A percentile compares a stretch with the other conserved stretches of the same genome.
Evolutionary conservation across 2,329 filamentous ascomycete genomes (phyloP).

Genomic region (Fusarium xyrophilum): DNA sequence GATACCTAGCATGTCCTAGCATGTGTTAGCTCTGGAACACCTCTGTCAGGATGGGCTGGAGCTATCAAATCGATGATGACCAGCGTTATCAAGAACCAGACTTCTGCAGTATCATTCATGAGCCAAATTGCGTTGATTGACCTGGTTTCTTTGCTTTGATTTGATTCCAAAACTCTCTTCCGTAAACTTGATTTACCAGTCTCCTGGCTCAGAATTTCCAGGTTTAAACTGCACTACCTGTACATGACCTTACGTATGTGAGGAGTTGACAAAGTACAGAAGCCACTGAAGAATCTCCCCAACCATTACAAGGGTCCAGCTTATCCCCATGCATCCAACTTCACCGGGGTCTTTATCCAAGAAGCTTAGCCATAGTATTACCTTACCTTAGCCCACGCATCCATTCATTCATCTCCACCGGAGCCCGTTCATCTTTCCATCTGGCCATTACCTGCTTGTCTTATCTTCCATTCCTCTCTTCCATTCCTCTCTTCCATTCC

Average conservation of each 20-base stretch:
- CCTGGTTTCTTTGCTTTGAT: neutral
- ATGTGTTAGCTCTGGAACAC: conserved; percentile 12
- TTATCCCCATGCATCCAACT: conserved; percentile 35
- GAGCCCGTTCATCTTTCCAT: conserved; percentile 28
- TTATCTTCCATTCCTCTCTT: conserved; percentile 18
- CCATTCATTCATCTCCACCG: conserved; percentile 36
- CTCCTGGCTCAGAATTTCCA: neutral
- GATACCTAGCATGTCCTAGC: conserved; percentile 7
- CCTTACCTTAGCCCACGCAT: neutral
- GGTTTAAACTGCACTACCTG: neutral
- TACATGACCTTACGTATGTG: neutral
- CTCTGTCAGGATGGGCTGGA: conserved; percentile 10
- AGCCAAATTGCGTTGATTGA: neutral
- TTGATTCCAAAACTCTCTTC: neutral
- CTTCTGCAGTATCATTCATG: neutral
- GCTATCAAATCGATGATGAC: conserved; percentile 4
- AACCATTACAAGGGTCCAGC: conserved; percentile 39
- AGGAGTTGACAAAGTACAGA: conserved; percentile 3
- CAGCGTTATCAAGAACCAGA: neutral
- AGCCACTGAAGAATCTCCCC: conserved; percentile 29
- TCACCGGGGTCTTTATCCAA: conserved; percentile 34
- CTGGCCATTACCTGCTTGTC: conserved; percentile 15
- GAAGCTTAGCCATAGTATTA: neutral
- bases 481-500: conserved; percentile 18
- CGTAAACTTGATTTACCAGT: neutral